Evolutionary conservation across 148 eudicot species (phyloP).

Genomic region (Bassia scoparia): DNA sequence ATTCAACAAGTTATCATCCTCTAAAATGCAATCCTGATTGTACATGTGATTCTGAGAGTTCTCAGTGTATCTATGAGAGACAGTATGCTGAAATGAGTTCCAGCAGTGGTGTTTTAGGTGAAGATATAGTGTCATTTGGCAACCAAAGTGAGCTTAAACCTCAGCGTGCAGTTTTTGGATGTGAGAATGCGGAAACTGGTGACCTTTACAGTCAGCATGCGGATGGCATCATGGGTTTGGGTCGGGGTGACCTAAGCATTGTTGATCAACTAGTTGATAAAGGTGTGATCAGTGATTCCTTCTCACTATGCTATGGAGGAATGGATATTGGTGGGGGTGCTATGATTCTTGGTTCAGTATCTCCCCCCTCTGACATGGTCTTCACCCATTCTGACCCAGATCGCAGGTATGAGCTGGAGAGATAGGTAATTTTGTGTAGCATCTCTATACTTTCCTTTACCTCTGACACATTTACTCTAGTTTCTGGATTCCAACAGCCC

Average conservation of each 20-base stretch:
- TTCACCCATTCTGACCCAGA: slow-evolving; percentile 71
- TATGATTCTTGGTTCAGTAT: slow-evolving; percentile 90
- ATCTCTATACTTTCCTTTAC: slow-evolving; percentile 43
- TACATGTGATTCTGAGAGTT: slow-evolving; percentile 51
- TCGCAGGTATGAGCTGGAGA: slow-evolving; percentile 66
- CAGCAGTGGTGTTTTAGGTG: slow-evolving; percentile 89
- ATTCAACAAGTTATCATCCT: slow-evolving; percentile 68
- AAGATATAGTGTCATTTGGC: slow-evolving; percentile 85
- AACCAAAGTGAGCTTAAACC: slow-evolving; percentile 76
- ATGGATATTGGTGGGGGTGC: slow-evolving; percentile 95
- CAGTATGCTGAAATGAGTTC: slow-evolving; percentile 98
- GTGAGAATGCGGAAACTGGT: slow-evolving; percentile 91
- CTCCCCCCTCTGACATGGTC: slow-evolving; percentile 70
- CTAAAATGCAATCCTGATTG: slow-evolving; percentile 79
- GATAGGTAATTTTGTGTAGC: slow-evolving; percentile 19
- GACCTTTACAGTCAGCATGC: slow-evolving; percentile 86
- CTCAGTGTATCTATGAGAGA: slow-evolving; percentile 74
- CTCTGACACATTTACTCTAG: slow-evolving; percentile 98
- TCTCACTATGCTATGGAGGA: slow-evolving; percentile 94
- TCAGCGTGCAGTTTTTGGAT: slow-evolving; percentile 85
- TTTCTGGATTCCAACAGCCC: slow-evolving; percentile 96
- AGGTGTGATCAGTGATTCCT: slow-evolving; percentile 73
- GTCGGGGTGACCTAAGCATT: slow-evolving; percentile 85
- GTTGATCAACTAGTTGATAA: slow-evolving; percentile 89
- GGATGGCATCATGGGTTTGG: slow-evolving; percentile 98